Evolutionary conservation across 768 basidiomycete genomes (phyloP).

Genomic region (Gloeophyllum trabeum): DNA sequence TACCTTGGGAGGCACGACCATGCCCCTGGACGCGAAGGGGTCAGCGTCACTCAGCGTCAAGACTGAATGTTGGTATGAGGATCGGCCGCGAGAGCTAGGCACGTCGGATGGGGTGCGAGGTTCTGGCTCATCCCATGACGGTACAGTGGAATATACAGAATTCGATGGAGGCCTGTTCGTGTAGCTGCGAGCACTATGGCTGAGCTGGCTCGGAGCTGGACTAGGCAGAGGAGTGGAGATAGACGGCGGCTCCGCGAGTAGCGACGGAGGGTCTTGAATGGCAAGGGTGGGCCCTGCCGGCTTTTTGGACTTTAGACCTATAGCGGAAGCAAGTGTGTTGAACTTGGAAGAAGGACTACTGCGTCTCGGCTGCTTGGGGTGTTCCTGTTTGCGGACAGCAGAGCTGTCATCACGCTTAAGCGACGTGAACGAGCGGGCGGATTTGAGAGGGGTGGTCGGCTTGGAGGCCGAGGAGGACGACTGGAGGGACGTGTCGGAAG

Average conservation of each 20-base stretch:
- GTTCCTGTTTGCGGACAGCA: conserved; percentile 2
- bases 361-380: conserved; percentile 1
- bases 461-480: conserved; percentile 8
- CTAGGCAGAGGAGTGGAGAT: conserved; percentile 7
- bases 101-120: conserved; percentile 43
- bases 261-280: conserved; percentile 36
- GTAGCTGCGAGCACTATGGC: conserved; percentile 5
- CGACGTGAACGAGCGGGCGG: background rate
- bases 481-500: conserved; percentile 9
- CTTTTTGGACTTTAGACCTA: conserved; percentile 58
- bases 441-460: conserved; percentile 8
- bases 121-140: conserved; percentile 40
- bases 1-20: conserved; percentile 26
- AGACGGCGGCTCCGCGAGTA: conserved; percentile 8
- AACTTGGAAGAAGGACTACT: conserved; percentile 25
- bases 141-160: conserved; percentile 23
- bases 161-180: conserved; percentile 5
- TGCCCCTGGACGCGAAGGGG: conserved; percentile 46
- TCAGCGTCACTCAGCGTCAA: conserved; percentile 53
- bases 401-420: background rate
- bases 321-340: conserved; percentile 45
- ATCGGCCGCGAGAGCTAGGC: conserved; percentile 11
- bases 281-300: conserved; percentile 28
- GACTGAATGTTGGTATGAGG: conserved; percentile 36
- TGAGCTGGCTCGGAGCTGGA: conserved; percentile 7